These are phyloP conservation scores for Monosporascus sp. DNA, from an alignment of 2,329 filamentous ascomycete genomes.

Conservation along the genomic window DNA sequence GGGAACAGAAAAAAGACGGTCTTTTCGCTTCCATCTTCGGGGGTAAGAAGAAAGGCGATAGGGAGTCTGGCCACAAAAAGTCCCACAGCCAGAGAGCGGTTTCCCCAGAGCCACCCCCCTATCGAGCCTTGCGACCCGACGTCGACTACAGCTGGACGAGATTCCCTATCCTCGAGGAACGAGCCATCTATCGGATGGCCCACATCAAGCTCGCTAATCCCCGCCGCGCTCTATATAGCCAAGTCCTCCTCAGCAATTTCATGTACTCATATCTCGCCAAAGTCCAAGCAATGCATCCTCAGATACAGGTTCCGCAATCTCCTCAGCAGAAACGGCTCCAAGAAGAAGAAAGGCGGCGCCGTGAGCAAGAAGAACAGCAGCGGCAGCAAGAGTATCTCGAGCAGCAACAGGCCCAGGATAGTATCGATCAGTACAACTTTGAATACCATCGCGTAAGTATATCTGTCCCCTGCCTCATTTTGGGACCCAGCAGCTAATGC, in stretches of 20 bases:
- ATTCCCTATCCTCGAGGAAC: conserved; percentile 91
- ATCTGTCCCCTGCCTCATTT: background rate
- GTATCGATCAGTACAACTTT: conserved; percentile 47
- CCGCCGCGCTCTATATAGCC: conserved; percentile 82
- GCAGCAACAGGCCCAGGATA: conserved; percentile 38
- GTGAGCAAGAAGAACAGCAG: conserved; percentile 41
- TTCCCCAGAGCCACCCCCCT: conserved; percentile 73
- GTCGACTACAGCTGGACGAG: conserved; percentile 95
- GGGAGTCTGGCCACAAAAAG: conserved; percentile 70
- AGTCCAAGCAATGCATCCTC: conserved; percentile 97
- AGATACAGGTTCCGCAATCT: conserved; percentile 84
- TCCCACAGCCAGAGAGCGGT: conserved; percentile 63
- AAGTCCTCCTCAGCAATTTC: conserved; percentile 96
- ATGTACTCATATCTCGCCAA: conserved; percentile 99
- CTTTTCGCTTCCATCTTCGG: conserved; percentile 94
- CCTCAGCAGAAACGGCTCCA: conserved; percentile 64
- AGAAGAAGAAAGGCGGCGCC: conserved; percentile 41
- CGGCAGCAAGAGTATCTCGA: conserved; percentile 33
- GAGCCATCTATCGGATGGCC: conserved; percentile 96
- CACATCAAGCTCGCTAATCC: conserved; percentile 99
- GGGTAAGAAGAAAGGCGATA: conserved; percentile 81
- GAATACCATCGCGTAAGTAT: conserved; percentile 47
- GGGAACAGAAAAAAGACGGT: conserved; percentile 78
- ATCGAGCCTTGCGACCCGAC: conserved; percentile 72
- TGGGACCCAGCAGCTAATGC: conserved; percentile 4